These are phyloP conservation scores for Clonostachys sp. DNA, from an alignment of 2,329 filamentous ascomycete genomes.

Conservation along the genomic window DNA sequence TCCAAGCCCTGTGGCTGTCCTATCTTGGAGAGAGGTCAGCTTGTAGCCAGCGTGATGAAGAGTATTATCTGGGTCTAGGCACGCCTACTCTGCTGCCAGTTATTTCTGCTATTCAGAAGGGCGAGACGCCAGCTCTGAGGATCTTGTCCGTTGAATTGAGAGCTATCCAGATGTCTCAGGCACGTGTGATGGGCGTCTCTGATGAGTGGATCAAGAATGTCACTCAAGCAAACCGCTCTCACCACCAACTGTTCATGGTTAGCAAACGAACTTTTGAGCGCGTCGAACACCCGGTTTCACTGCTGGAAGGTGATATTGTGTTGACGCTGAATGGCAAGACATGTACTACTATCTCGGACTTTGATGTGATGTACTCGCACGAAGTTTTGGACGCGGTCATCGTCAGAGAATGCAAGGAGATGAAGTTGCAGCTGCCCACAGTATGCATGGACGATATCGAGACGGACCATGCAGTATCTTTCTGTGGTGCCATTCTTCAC, in stretches of 20 bases:
- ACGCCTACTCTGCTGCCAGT: constrained; percentile 86
- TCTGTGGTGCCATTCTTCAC: constrained; percentile 92
- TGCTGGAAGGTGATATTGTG: constrained; percentile 89
- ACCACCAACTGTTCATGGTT: constrained; percentile 98
- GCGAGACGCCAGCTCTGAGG: constrained; percentile 73
- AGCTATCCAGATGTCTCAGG: constrained; percentile 94
- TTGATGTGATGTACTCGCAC: constrained; percentile 95
- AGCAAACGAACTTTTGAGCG: constrained; percentile 77
- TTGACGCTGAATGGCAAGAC: constrained; percentile 87
- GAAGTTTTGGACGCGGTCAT: constrained; percentile 79
- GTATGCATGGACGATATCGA: constrained; percentile 87
- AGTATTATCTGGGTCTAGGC: constrained; percentile 91
- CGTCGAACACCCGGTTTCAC: constrained; percentile 40
- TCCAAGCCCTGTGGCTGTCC: constrained; percentile 94
- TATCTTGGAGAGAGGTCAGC: constrained; percentile 87
- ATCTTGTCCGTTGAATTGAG: constrained; percentile 94
- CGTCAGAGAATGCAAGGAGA: constrained; percentile 77
- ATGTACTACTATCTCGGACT: constrained; percentile 86
- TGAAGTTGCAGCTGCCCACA: constrained; percentile 74
- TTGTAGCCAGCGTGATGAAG: constrained; percentile 80
- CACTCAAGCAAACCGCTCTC: constrained; percentile 79
- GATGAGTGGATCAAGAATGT: constrained; percentile 95
- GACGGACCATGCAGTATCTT: constrained; percentile 86
- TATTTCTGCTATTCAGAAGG: constrained; percentile 79
- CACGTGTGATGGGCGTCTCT: constrained; percentile 92